Evolutionary conservation across 140 eudicot species (phyloP).

Genomic region (Cichorium intybus): DNA sequence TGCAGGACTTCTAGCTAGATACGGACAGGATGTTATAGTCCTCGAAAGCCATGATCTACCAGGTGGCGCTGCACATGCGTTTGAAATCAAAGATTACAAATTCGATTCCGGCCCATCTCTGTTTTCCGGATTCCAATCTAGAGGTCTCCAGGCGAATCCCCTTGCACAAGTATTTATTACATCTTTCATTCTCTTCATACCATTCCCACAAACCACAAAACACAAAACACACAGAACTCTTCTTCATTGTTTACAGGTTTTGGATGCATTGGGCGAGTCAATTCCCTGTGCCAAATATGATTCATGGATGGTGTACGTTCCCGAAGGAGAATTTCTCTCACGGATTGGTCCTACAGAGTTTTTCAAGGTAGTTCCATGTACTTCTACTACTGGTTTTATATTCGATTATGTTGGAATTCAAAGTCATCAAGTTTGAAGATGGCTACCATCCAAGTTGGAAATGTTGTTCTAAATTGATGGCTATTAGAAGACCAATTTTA

Average conservation of each 20-base stretch:
- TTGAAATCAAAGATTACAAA: conserved; percentile 77
- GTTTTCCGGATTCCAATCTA: conserved; percentile 92
- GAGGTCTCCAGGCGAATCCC: conserved; percentile 98
- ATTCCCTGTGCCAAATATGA: conserved; percentile 84
- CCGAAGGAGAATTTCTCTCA: conserved; percentile 96
- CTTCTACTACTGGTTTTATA: neutral
- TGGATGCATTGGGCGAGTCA: conserved; percentile 95
- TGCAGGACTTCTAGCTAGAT: conserved; percentile 87
- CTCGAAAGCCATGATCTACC: conserved; percentile 94
- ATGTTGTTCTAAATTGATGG: too few species aligned
- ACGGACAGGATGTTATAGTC: conserved; percentile 75
- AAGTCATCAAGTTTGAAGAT: too few species aligned
- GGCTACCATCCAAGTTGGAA: too few species aligned
- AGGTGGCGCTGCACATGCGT: conserved; percentile 98
- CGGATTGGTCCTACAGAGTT: conserved; percentile 97
- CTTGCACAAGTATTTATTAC: conserved; percentile 74
- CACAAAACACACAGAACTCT: conserved; percentile 6
- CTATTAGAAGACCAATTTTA: too few species aligned
- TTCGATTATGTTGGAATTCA: too few species aligned
- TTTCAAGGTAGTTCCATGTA: conserved; percentile 58
- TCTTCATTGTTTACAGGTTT: conserved; percentile 50
- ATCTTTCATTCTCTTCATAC: conserved; percentile 18
- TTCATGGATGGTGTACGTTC: conserved; percentile 96
- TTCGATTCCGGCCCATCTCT: conserved; percentile 95
- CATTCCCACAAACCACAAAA: neutral